These are phyloP conservation scores for Penicillium argentinense DNA, from an alignment of 495 filamentous ascomycete genomes.

Conservation along the genomic window DNA sequence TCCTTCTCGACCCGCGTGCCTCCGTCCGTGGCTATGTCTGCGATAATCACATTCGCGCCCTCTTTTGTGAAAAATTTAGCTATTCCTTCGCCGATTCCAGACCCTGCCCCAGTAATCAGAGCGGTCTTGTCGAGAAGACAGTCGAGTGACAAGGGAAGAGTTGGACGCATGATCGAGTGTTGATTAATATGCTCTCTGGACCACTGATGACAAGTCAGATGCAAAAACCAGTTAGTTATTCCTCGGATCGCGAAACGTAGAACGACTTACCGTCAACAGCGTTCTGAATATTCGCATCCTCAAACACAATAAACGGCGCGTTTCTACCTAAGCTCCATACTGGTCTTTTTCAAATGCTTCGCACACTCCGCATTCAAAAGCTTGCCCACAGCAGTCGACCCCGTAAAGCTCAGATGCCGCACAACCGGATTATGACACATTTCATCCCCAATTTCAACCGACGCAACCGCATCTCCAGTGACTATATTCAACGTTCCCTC, in stretches of 20 bases:
- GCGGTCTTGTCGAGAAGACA: slow-evolving; percentile 44
- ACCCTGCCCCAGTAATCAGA: slow-evolving; percentile 45
- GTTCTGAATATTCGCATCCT: slow-evolving; percentile 2
- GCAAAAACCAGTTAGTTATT: no score
- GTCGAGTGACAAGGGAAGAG: not conserved
- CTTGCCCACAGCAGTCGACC: slow-evolving; percentile 15
- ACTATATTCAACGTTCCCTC: slow-evolving; percentile 18
- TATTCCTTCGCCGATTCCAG: slow-evolving; percentile 56
- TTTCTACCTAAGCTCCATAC: slow-evolving; percentile 17
- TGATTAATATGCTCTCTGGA: not conserved
- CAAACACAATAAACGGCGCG: not conserved
- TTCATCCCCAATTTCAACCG: slow-evolving; percentile 6
- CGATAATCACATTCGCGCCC: slow-evolving; percentile 53
- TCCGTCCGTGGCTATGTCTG: slow-evolving; percentile 44
- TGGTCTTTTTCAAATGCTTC: slow-evolving; percentile 14
- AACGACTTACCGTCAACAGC: slow-evolving; percentile 9
- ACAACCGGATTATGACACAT: slow-evolving; percentile 10
- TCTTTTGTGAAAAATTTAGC: slow-evolving; percentile 50
- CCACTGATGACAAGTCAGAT: no score
- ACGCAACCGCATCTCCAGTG: not conserved
- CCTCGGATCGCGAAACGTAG: not conserved
- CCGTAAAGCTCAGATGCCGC: slow-evolving; percentile 47
- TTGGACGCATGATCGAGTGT: not conserved
- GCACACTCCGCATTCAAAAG: slow-evolving; percentile 39
- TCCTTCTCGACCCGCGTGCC: slow-evolving; percentile 15